Base-by-base conservation (phyloP, 805 yeast species). In the Ogataea populi-albae region DNA sequence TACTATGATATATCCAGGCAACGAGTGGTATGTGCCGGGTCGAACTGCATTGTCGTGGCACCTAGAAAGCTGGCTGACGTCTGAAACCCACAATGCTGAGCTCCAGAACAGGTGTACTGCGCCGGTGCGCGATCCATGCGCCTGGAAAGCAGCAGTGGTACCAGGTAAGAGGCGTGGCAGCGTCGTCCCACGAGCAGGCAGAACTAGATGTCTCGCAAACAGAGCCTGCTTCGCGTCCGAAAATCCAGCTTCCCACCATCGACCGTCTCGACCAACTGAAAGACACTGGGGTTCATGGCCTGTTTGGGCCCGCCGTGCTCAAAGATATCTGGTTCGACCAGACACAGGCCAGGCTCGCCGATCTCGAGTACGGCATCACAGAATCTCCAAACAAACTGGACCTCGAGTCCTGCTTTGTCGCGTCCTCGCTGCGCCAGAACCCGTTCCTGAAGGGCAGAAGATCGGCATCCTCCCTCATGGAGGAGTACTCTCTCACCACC, bases 241-340 rank as follows among this genome's bases (percentile, higher is more conserved):
- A 26, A n/a, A 42, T 57, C 32, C 55, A 49, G 40, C 34, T 55
- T 4, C 62, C 62, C 7, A 34, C 45, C 2, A 44, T 55, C 20
- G 50, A 45, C 6, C 34, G 47, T 17, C 15, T 63, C 17, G 59
- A 55, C 26, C 19, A 40, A 23, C 46, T 49, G 26, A 34, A 40
- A 40, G 49, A 54, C 3, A 21, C 50, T 1, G 77, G 77, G 9
- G 61, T 78, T 16, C 59, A 63, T 1, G 84, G 84, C 3, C 55
- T 79, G 4, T 64, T 72, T 37, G 66, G 77, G 3, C 33, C 64
- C 1, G 43, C 63, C 27, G 77, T 79, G 7, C 50, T 77, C n/a
- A 51, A 69, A 10, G 72, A 66, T 39, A 69, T 74, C 3, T 78
- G 80, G 75, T 67, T 60, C 43, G 61, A 66, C 16, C 67, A 77